These are phyloP conservation scores for Acanthamoeba culbertsoni DNA, from an alignment of 208 protist species.

Conservation along the genomic window DNA sequence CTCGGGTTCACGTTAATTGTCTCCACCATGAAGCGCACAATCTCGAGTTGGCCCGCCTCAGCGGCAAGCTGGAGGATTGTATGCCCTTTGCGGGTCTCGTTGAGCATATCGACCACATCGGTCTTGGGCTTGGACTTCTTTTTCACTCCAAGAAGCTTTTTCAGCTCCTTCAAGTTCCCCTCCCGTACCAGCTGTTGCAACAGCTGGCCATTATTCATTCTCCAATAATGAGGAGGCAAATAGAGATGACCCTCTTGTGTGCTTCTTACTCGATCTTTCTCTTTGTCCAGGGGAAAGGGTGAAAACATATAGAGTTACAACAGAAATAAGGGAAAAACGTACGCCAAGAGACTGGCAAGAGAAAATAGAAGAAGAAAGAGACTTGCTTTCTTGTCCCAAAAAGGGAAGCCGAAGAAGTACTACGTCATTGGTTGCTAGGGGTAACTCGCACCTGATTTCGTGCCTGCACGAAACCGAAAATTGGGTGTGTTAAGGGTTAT, in stretches of 20 bases:
- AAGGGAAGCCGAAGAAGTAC: too few relatives aligned
- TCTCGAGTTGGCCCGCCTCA: neutral
- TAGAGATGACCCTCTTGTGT: neutral
- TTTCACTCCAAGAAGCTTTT: neutral
- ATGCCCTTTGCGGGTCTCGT: neutral
- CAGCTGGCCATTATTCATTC: neutral
- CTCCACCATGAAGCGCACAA: conserved; percentile 2
- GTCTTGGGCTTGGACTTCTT: neutral
- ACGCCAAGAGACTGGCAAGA: neutral
- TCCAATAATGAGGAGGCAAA: neutral
- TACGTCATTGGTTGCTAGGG: too few relatives aligned
- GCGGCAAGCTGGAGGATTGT: neutral
- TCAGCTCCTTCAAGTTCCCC: conserved; percentile 26
- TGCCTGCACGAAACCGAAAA: too few relatives aligned
- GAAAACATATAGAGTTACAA: too few relatives aligned
- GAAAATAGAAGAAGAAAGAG: neutral
- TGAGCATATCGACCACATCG: neutral
- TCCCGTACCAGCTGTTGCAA: neutral
- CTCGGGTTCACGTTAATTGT: neutral
- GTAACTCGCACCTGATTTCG: too few relatives aligned
- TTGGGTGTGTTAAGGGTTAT: too few relatives aligned
- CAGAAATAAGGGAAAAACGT: too few relatives aligned
- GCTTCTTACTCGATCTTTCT: too few relatives aligned
- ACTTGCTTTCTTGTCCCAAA: too few relatives aligned
- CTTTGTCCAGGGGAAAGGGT: too few relatives aligned